phyloP scores from a whole-genome alignment of 768 basidiomycete genomes.

The Gloeostereum incarnatum region DNA sequence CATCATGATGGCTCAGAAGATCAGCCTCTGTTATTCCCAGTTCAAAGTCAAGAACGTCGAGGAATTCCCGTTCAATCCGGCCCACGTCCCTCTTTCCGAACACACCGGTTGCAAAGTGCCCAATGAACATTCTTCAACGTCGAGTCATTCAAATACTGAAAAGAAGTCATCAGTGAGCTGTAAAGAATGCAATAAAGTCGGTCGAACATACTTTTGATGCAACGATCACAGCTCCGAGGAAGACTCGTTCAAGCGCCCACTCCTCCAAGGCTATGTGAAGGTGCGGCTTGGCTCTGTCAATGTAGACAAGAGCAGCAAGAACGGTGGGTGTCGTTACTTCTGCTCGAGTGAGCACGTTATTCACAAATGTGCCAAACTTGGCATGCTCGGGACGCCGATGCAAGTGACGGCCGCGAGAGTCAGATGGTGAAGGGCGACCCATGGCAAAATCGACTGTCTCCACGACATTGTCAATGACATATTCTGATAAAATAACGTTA shows the following conservation, averaged over 20 bases:
- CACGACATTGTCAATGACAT: slow-evolving; percentile 56
- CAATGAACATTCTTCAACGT: slow-evolving; percentile 89
- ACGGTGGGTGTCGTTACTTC: slow-evolving; percentile 65
- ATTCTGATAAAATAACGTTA: slow-evolving; percentile 46
- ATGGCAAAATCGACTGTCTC: slow-evolving; percentile 74
- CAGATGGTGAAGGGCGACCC: slow-evolving; percentile 50
- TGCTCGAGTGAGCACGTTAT: slow-evolving; percentile 60
- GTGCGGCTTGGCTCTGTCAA: slow-evolving; percentile 68
- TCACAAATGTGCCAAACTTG: slow-evolving; percentile 54
- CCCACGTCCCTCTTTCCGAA: slow-evolving; percentile 78
- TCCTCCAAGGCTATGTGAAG: slow-evolving; percentile 75
- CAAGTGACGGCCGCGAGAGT: slow-evolving; percentile 40
- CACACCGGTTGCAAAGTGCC: slow-evolving; percentile 76
- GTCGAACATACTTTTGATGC: slow-evolving; percentile 63
- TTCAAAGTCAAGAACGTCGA: slow-evolving; percentile 73
- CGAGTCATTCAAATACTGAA: slow-evolving; percentile 78
- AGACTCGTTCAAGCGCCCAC: slow-evolving; percentile 86
- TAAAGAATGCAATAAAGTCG: slow-evolving; percentile 1
- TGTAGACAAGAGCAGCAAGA: slow-evolving; percentile 67
- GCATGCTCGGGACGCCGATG: slow-evolving; percentile 43
- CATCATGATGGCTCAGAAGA: slow-evolving; percentile 42
- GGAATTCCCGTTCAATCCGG: slow-evolving; percentile 75
- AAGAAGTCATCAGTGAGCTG: slow-evolving; percentile 8
- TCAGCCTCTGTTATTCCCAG: slow-evolving; percentile 57
- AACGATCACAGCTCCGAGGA: slow-evolving; percentile 81